Base-by-base conservation (phyloP, 805 yeast genomes). In the Sungouiozyma ichnusensis region DNA sequence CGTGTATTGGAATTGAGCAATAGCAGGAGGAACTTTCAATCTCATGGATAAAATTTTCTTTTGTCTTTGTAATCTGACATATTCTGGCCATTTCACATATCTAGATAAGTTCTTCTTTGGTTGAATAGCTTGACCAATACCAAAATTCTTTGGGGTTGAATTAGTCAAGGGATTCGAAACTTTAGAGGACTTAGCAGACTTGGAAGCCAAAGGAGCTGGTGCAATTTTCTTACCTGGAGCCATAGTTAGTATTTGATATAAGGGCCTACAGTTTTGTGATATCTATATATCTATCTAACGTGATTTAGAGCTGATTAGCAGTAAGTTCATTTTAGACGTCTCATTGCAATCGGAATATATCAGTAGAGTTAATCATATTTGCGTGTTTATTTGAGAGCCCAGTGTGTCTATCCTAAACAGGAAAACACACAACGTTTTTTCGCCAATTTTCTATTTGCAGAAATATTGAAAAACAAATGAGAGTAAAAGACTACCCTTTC, bases 61-160 rank as follows among this genome's bases (percentile, higher is more conserved):
- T 76, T 92, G 97, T 79, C 98, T 88, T 78, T 90, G 98, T 60
- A 92, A 76, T 76, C 95, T 85, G 58, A 90, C 92, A 69, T 88
- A 87, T 73, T 83, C 92, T 67, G 98, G 98, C 97, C 97, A 90
- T 74, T 84, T 92, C 67, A 90, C 97, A 69, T 84, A 88, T 73
- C 97, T 87, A 49, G 94, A 74, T 66, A 90, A 79, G 81, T 92
- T 85, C 74, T 88, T 81, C 79, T 82, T 86, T 69, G 87, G 95
- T 73, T 88, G 97, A 61, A 88, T 63, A 55, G 81, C 74, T 76
- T 90, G 97, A 63, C 98, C 98, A 62, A 90, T 82, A 73, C 97
- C 97, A 65, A 81, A 88, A 74, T 78, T 81, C 74, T 81, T 82
- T 69, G 96, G 94, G 55, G 86, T 76, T 51, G 94, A 72, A 70